Percentiles rank a stretch among this genome's conserved stretches.
Conservation (phyloP, 2,329 filamentous ascomycete genomes). For the Fusarium paranaense region DNA sequence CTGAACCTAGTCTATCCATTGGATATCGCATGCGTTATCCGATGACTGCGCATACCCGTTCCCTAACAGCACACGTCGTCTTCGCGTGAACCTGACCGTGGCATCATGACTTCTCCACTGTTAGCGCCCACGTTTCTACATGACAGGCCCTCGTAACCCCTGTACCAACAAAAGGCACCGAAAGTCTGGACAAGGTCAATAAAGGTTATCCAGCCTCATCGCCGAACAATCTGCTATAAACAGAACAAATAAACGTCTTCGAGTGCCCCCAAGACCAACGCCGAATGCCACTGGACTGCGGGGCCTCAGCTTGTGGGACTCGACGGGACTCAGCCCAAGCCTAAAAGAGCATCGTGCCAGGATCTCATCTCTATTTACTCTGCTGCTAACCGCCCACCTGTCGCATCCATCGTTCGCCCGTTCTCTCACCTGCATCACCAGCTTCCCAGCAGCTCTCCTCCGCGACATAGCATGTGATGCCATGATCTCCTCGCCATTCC, state of each 20-base stretch:
- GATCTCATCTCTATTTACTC: conserved; percentile 35
- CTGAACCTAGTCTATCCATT: neutral
- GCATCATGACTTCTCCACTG: conserved; percentile 13
- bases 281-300: neutral
- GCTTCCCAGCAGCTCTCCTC: conserved; percentile 3
- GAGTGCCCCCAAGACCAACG: neutral
- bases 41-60: neutral
- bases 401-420: conserved; percentile 31
- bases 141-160: neutral
- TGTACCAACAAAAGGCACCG: neutral
- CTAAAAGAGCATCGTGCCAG: conserved; percentile 23
- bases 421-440: conserved; percentile 32
- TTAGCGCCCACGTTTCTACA: neutral
- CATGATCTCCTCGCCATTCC: conserved; percentile 18
- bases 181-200: neutral
- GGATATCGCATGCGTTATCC: neutral
- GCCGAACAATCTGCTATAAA: neutral
- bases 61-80: neutral
- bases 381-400: conserved; percentile 26
- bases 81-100: neutral
- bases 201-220: neutral
- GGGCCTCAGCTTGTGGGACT: conserved; percentile 27
- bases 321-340: conserved; percentile 29
- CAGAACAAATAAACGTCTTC: neutral
- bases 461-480: conserved; percentile 24